phyloP scores from a whole-genome alignment of 805 yeast genomes.

The Scheffersomyces amazonensis region DNA sequence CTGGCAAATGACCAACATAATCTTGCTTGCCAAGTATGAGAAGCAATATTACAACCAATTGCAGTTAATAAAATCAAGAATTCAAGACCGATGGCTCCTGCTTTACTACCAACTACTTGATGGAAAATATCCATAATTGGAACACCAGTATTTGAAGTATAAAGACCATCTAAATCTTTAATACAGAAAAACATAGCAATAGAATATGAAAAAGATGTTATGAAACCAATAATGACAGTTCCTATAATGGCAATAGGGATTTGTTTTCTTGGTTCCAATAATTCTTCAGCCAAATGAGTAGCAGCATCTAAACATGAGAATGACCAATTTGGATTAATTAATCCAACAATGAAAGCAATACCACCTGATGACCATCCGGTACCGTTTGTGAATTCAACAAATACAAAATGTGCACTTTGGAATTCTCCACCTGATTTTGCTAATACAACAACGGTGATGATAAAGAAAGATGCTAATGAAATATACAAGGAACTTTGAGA shows the following conservation, averaged over 20 bases:
- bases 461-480: conserved; percentile 50
- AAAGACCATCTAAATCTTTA: conserved; percentile 47
- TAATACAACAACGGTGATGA: conserved; percentile 52
- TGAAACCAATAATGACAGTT: conserved; percentile 62
- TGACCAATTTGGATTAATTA: conserved; percentile 68
- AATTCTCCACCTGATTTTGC: conserved; percentile 52
- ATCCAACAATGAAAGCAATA: conserved; percentile 66
- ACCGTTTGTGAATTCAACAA: conserved; percentile 48
- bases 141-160: conserved; percentile 51
- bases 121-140: conserved; percentile 64
- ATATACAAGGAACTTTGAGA: conserved; percentile 49
- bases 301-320: conserved; percentile 69
- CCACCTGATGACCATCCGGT: conserved; percentile 63
- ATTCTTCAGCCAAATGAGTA: conserved; percentile 71
- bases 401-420: conserved; percentile 52
- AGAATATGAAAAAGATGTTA: conserved; percentile 53
- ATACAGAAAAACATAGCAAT: conserved; percentile 61
- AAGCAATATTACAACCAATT: conserved; percentile 55
- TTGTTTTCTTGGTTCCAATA: conserved; percentile 51
- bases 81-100: conserved; percentile 55
- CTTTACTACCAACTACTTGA: conserved; percentile 52
- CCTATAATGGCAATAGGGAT: conserved; percentile 63
- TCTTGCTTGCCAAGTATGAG: conserved; percentile 69
- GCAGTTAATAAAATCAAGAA: conserved; percentile 51
- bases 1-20: conserved; percentile 67